Percentiles rank a stretch among this genome's conserved stretches.
Evolutionary conservation across 305 asterid genomes (phyloP).

Genomic region (Plantago coronopus): DNA sequence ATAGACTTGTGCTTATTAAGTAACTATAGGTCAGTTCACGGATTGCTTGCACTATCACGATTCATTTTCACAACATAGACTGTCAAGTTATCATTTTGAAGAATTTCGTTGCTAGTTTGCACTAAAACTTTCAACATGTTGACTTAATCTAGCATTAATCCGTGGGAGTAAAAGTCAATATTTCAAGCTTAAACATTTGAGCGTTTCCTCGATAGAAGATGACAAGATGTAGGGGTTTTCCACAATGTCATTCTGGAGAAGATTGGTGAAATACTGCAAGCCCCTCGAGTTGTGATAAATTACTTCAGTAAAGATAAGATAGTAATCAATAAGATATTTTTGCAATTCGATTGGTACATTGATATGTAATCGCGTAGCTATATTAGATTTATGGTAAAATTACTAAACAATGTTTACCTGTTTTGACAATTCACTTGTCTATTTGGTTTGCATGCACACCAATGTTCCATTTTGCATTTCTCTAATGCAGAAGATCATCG

Average conservation of each 20-base stretch:
- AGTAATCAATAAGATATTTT: too few relatives aligned
- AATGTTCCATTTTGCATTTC: slow-evolving; percentile 16
- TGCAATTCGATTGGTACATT: neutral
- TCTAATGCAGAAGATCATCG: slow-evolving; percentile 57
- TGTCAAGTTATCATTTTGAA: neutral
- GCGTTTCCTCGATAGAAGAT: too few relatives aligned
- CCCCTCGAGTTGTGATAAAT: too few relatives aligned
- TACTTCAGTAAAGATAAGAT: too few relatives aligned
- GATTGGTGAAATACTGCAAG: too few relatives aligned
- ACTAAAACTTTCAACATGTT: neutral
- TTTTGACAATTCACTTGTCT: neutral
- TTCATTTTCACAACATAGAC: slow-evolving; percentile 3
- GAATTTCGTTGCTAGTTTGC: neutral
- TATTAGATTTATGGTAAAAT: neutral
- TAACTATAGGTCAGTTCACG: neutral
- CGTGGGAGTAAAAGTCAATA: neutral
- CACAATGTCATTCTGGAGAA: too few relatives aligned
- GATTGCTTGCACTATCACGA: slow-evolving; percentile 6
- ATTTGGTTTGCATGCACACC: neutral
- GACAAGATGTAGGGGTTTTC: too few relatives aligned
- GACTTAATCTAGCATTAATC: neutral
- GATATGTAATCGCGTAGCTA: neutral
- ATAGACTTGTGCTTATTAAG: neutral
- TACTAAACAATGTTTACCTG: too few relatives aligned
- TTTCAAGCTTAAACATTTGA: too few relatives aligned